Evolutionary conservation across 2,329 filamentous ascomycete genomes (phyloP).

Genomic region (Penicillium sp.): DNA sequence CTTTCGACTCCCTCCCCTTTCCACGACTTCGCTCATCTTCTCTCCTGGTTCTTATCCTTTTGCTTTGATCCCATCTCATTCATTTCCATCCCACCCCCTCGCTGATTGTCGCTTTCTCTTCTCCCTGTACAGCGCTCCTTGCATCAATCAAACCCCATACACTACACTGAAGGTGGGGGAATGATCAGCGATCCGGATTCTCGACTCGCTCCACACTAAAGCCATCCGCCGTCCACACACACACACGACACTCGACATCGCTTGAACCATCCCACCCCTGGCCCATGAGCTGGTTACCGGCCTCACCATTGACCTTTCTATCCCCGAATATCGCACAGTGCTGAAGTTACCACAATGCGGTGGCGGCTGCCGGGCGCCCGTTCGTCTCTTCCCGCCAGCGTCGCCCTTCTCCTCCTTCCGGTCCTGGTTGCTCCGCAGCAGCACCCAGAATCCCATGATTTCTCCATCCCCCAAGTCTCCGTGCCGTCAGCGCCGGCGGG

Average conservation of each 20-base stretch:
- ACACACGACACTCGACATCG: conserved; percentile 13
- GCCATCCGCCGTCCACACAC: conserved; percentile 7
- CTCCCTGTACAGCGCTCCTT: not conserved
- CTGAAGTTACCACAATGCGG: conserved; percentile 61
- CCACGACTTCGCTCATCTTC: not conserved
- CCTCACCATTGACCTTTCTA: not conserved
- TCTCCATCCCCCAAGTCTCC: conserved; percentile 36
- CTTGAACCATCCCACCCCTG: conserved; percentile 5
- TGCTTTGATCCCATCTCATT: not conserved
- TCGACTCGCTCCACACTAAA: conserved; percentile 29
- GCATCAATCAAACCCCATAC: not conserved
- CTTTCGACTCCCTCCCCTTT: not conserved
- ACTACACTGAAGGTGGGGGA: conserved; percentile 26
- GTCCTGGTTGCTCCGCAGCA: conserved; percentile 71
- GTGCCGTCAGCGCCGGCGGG: conserved; percentile 35
- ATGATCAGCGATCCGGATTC: conserved; percentile 34
- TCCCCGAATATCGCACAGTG: conserved; percentile 23
- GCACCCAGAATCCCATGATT: conserved; percentile 51
- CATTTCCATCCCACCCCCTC: not conserved
- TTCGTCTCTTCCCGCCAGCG: conserved; percentile 60
- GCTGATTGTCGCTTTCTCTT: not conserved
- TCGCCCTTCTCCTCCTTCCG: conserved; percentile 65
- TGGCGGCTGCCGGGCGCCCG: conserved; percentile 68
- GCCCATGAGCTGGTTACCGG: conserved; percentile 17
- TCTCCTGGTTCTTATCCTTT: not conserved